Conservation (phyloP, 192 early-diverging fungal genomes). For the Kappamyces sp. region DNA sequence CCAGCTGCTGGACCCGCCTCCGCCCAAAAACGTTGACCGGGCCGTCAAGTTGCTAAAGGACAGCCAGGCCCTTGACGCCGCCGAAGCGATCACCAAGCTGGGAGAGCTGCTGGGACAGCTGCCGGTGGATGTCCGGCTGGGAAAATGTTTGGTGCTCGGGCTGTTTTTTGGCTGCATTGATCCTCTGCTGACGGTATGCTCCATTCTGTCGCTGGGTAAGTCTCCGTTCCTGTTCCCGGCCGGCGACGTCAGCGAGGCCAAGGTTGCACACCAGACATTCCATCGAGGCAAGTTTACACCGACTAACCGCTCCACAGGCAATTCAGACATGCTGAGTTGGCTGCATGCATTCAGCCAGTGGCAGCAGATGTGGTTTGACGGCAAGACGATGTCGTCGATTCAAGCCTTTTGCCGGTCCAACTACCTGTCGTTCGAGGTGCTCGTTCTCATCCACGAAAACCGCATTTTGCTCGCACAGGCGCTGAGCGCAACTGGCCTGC, state of each 20-base stretch:
- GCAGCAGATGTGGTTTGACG: not conserved
- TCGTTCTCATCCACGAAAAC: too few relatives aligned
- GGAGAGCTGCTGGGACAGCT: slow-evolving; percentile 64
- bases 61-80: slow-evolving; percentile 37
- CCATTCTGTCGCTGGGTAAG: slow-evolving; percentile 2
- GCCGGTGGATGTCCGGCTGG: slow-evolving; percentile 70
- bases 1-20: slow-evolving; percentile 63
- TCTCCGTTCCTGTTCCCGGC: not conserved
- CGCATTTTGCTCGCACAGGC: too few relatives aligned
- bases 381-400: not conserved
- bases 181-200: not conserved
- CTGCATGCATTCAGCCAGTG: slow-evolving; percentile 4
- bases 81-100: slow-evolving; percentile 56
- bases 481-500: too few relatives aligned
- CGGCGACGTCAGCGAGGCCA: not conserved
- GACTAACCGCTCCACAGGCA: not conserved
- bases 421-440: slow-evolving; percentile 1
- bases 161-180: not conserved
- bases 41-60: slow-evolving; percentile 58
- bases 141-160: slow-evolving; percentile 8
- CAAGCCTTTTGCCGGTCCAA: not conserved
- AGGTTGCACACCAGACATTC: slow-evolving; percentile 1
- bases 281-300: not conserved
- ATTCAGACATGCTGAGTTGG: slow-evolving; percentile 2
- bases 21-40: slow-evolving; percentile 37